Conservation (phyloP, 2,329 filamentous ascomycete species). For the Grosmannia serpens region DNA sequence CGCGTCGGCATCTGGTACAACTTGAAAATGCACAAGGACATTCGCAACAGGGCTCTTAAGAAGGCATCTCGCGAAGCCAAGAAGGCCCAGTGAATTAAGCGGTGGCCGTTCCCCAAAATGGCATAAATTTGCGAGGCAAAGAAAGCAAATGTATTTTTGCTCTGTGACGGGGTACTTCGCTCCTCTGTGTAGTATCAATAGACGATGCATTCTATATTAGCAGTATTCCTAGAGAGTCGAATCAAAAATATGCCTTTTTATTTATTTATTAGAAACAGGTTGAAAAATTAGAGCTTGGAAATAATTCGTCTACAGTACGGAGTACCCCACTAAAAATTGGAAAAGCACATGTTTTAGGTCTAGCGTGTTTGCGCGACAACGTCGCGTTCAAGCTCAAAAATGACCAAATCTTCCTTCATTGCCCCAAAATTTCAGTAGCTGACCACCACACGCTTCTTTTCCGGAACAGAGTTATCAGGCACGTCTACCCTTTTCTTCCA, state of each 20-base stretch:
- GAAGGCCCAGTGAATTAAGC: constrained; percentile 31
- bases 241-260: too few relatives aligned
- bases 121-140: too few relatives aligned
- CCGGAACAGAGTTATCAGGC: background rate
- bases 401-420: background rate
- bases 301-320: too few relatives aligned
- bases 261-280: too few relatives aligned
- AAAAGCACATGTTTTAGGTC: constrained; percentile 4
- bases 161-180: too few relatives aligned
- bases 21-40: constrained; percentile 66
- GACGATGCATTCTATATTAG: too few relatives aligned
- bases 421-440: constrained; percentile 2
- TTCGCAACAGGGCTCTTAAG: constrained; percentile 68
- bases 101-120: too few relatives aligned
- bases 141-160: too few relatives aligned
- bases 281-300: too few relatives aligned
- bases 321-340: constrained; percentile 8
- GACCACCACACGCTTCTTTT: background rate
- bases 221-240: too few relatives aligned
- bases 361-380: constrained; percentile 17
- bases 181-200: too few relatives aligned
- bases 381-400: constrained; percentile 15
- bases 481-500: background rate
- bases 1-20: constrained; percentile 37
- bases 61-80: constrained; percentile 77